Base-by-base conservation (phyloP, 2,329 filamentous ascomycete genomes). In the Colletotrichum ledebouriae region DNA sequence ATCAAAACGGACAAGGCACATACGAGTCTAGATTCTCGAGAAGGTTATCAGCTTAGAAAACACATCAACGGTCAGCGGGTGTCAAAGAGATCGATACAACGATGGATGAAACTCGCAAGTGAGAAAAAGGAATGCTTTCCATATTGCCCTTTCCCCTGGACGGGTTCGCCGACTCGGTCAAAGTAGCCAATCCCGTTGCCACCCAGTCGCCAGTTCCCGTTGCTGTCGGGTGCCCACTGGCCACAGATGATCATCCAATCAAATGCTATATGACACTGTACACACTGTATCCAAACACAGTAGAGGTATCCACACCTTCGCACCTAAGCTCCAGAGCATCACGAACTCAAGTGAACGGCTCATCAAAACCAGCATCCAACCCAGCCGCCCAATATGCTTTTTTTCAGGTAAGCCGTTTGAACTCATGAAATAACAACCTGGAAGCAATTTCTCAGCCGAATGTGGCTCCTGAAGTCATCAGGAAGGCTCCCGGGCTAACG, bases 321-420 rank as follows among this genome's bases (percentile, higher is more conserved):
- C 55, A 65, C 9, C 13, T 55, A 56, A 68, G 49, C 59, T 56
- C 34, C 39, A 59, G 59, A 22, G 34, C 55, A 68, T 65, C 49
- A 68, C 61, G 61, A 52, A 55, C 34, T 50, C 41, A 50, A 29
- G 34, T 65, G 66, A 66, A 47, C 49, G 61, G 55, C 66, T 60
- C 61, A 65, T 46, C 37, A 56, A 44, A 59, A 55, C 49, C 34
- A 65, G 33, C 55, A 59, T 20, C 61, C 53, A 66, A 13, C 22
- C 12, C 61, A 65, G 55, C 61, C 22, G 66, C 66, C 60, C 75
- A 81, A 72, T 56, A 83, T 83, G 81, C 79, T 83, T 71, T 83
- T 83, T 76, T 83, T 83, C 73, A 83, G 81, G 81, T 82, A 70
- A 63, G 74, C 63, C 34, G n/a, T 10, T 17, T 12, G 33, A 37